These are phyloP conservation scores for Phytopythium vexans DNA, from an alignment of 352 stramenopile species.

Conservation along the genomic window DNA sequence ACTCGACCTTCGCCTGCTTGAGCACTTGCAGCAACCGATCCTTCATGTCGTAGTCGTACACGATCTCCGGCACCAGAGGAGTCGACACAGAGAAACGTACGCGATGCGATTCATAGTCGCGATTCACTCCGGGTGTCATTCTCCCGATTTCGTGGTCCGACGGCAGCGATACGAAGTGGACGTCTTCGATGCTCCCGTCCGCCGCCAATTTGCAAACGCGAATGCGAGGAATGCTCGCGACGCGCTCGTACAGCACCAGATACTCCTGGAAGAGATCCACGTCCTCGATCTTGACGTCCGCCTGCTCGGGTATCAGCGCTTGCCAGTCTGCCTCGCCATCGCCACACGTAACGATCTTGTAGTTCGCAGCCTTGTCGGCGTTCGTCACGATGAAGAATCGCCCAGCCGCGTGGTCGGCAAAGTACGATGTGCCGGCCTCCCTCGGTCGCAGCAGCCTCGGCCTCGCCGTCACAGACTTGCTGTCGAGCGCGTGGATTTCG, in stretches of 20 bases:
- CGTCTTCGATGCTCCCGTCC: slow-evolving; percentile 1
- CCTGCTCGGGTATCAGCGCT: slow-evolving; percentile 46
- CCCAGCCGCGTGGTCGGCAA: slow-evolving; percentile 70
- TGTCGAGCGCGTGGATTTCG: slow-evolving; percentile 68
- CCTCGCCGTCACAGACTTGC: slow-evolving; percentile 13
- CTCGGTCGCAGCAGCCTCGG: slow-evolving; percentile 49
- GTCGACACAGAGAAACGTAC: slow-evolving; percentile 77
- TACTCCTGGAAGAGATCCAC: slow-evolving; percentile 82
- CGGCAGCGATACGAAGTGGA: slow-evolving; percentile 57
- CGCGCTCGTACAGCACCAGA: slow-evolving; percentile 81
- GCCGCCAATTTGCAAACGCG: slow-evolving; percentile 42
- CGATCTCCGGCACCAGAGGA: slow-evolving; percentile 66
- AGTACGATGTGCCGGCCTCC: slow-evolving; percentile 72
- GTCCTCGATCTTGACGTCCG: slow-evolving; percentile 85
- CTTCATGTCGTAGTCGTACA: slow-evolving; percentile 79
- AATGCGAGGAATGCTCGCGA: slow-evolving; percentile 64
- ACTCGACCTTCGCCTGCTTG: slow-evolving; percentile 47
- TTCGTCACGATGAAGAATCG: slow-evolving; percentile 86
- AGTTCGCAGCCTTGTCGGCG: slow-evolving; percentile 62
- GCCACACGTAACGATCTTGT: slow-evolving; percentile 51
- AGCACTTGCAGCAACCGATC: slow-evolving; percentile 36
- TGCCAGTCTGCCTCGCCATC: slow-evolving; percentile 21
- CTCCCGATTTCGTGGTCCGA: slow-evolving; percentile 50
- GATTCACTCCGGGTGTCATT: slow-evolving; percentile 78
- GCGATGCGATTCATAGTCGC: slow-evolving; percentile 51